phyloP scores from a whole-genome alignment of 73 alveolate genomes.

The Paramecium primaurelia region DNA sequence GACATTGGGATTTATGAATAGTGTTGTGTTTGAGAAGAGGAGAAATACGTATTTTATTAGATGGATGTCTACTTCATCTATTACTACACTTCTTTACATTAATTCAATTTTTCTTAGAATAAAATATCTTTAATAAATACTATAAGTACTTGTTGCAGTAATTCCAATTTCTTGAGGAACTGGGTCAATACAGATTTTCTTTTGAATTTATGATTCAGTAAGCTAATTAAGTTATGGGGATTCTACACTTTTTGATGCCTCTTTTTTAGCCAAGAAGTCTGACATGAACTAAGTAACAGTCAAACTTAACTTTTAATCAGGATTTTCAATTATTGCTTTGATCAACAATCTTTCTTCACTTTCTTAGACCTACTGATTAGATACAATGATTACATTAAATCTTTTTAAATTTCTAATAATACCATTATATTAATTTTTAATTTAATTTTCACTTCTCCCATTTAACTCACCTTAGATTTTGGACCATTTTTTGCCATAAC shows the following conservation, averaged over 20 bases:
- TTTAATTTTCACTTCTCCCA: constrained; percentile 37
- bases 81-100: not conserved
- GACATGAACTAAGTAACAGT: not conserved
- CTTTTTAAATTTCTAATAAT: constrained; percentile 17
- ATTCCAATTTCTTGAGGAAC: not conserved
- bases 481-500: constrained; percentile 41
- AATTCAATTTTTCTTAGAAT: not conserved
- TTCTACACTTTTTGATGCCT: not conserved
- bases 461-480: not conserved
- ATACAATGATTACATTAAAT: not conserved
- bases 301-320: not conserved
- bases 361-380: not conserved
- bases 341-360: not conserved
- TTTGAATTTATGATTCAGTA: not conserved
- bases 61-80: not conserved
- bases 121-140: not conserved
- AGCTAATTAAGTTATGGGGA: not conserved
- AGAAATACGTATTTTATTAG: not conserved
- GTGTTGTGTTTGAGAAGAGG: not conserved
- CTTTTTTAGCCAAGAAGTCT: not conserved
- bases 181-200: not conserved
- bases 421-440: constrained; percentile 35
- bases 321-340: not conserved
- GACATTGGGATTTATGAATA: not conserved
- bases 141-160: not conserved